Evolutionary conservation across 2,329 filamentous ascomycete species (phyloP).

Genomic region (Curvularia lunata): DNA sequence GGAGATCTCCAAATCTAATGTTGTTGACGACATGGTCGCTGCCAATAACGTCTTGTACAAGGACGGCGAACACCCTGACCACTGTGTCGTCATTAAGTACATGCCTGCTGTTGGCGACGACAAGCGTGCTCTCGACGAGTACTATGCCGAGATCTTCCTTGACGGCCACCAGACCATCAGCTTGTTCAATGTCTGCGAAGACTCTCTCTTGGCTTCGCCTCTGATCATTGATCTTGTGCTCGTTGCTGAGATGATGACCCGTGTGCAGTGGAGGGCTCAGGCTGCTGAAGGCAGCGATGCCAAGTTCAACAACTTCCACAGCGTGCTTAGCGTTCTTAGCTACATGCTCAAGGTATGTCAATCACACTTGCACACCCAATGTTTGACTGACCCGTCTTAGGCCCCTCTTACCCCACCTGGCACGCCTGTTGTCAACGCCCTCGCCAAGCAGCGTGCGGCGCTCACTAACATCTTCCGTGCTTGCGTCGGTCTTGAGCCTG

Average conservation of each 20-base stretch:
- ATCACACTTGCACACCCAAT: not conserved
- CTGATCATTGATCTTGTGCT: constrained; percentile 96
- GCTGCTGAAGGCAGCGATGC: constrained; percentile 60
- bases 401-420: constrained; percentile 92
- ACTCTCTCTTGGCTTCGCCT: constrained; percentile 93
- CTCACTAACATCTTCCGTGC: constrained; percentile 99
- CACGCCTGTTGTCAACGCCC: constrained; percentile 92
- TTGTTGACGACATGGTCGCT: constrained; percentile 99
- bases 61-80: constrained; percentile 92
- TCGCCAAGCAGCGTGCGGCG: constrained; percentile 93
- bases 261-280: constrained; percentile 83
- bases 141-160: constrained; percentile 99
- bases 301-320: constrained; percentile 94
- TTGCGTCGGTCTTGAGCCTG: constrained; percentile 93
- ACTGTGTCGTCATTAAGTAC: constrained; percentile 99
- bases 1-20: constrained; percentile 99
- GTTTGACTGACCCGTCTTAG: constrained; percentile 52
- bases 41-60: constrained; percentile 92
- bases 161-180: constrained; percentile 98
- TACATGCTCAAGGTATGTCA: constrained; percentile 84
- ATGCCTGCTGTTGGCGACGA: constrained; percentile 99
- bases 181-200: constrained; percentile 98
- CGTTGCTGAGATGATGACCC: constrained; percentile 96
- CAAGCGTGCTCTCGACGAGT: constrained; percentile 98
- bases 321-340: constrained; percentile 93